Base-by-base conservation (phyloP, 805 yeast species). In the Danielia oregonensis region DNA sequence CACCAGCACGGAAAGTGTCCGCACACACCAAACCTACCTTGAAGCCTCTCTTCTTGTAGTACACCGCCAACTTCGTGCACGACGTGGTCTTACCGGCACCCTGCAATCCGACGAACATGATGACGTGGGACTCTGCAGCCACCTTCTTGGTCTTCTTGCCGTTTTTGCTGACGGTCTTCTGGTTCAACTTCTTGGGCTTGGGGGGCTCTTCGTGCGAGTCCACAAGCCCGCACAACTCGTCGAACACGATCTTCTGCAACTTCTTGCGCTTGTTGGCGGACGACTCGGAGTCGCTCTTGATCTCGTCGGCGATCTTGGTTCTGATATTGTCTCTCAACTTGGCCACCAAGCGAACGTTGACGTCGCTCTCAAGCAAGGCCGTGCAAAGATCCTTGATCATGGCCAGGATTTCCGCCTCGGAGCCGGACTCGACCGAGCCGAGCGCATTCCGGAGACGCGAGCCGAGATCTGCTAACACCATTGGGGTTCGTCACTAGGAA, bases 51-150 rank as follows among this genome's bases (percentile, higher is more conserved):
- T 89, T 78, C 54, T 88, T 91, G 58, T 93, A 93, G 57, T 86
- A 89, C 2, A 87, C 95, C 0, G 98, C 98, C 50, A 91, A 70
- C 52, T 93, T 93, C 2, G 98, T 93, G 78, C 97, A 89, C 2
- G 96, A 81, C 0, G 98, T 93, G 21, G 98, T 93, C 59, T 93
- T 93, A 74, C 98, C 98, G 9, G 97, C 93, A 68, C 98, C 98
- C 61, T 93, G 98, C 40, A 93, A 70, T 56, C 98, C 98, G 39
- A 93, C 98, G 72, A 93, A 85, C 98, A 93, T 93, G 45, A 93
- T 83, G 21, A 91, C 85, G 54, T 83, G 68, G 22, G 64, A 51
- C 14, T 51, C 49, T 5, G 36, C 33, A 3, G 39, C 36, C 5
- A 30, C 28, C 29, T 40, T 42, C 33, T 42, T 48, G 4, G 52